These are phyloP conservation scores for Pyrenula aspistea DNA, from an alignment of 495 filamentous ascomycete genomes.

Conservation along the genomic window DNA sequence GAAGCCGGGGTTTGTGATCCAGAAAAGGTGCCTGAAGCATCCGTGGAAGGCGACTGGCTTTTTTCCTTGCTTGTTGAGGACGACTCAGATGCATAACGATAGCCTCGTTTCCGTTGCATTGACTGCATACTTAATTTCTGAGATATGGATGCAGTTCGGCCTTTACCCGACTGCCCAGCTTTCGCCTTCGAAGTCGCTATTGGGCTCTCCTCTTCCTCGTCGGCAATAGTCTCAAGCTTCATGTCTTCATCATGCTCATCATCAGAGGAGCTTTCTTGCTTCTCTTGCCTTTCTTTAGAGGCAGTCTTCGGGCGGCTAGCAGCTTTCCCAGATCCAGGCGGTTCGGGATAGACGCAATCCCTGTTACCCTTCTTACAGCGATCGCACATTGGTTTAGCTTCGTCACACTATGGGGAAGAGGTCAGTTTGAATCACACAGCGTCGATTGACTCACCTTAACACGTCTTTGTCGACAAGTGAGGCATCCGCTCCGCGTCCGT, in stretches of 20 bases:
- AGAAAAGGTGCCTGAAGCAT: constrained; percentile 10
- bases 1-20: constrained; percentile 6
- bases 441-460: constrained; percentile 58
- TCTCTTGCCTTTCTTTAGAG: constrained; percentile 30
- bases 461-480: constrained; percentile 77
- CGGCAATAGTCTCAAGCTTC: constrained; percentile 49
- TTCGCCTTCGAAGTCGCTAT: constrained; percentile 14
- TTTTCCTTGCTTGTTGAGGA: constrained; percentile 20
- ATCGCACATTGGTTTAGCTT: constrained; percentile 77
- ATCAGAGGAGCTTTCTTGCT: constrained; percentile 35
- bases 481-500: constrained; percentile 87
- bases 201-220: constrained; percentile 47
- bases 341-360: constrained; percentile 73
- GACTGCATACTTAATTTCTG: constrained; percentile 25
- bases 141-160: constrained; percentile 8
- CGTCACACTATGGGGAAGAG: too few species aligned
- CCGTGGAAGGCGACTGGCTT: constrained; percentile 33
- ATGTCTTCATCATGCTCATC: constrained; percentile 28
- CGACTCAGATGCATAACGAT: constrained; percentile 29
- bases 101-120: constrained; percentile 23
- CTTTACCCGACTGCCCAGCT: constrained; percentile 15
- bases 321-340: constrained; percentile 32
- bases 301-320: constrained; percentile 29
- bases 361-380: constrained; percentile 80
- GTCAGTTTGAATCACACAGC: too few species aligned